Base-by-base conservation (phyloP, 768 basidiomycete genomes). In the Lactarius evosmus region DNA sequence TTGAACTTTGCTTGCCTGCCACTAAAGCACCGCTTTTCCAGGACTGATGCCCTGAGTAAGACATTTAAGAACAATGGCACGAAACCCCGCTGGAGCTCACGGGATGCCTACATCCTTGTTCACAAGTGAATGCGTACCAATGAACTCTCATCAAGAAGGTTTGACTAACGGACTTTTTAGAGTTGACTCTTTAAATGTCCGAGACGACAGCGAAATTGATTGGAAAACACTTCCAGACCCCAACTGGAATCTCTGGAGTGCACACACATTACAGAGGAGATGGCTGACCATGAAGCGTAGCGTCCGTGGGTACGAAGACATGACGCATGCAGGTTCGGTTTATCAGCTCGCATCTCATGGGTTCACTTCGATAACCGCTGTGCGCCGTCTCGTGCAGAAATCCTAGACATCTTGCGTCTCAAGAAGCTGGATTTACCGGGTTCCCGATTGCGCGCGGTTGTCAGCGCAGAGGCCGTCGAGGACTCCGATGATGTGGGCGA, bases 161-260 rank as follows among this genome's bases (percentile, higher is more conserved):
- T 22, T 30, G 56, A 54, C 25, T 67, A 49, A 60, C 49, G 51
- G 7, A 55, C 38, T 52, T 56, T 49, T 41, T 69, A 93, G 91
- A 73, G 78, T 94, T 56, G 88, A 87, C 70, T 85, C 88, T 0
- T 73, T 93, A 53, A 81, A 86, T 62, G 88, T 93, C 58, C 79
- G 81, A 50, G 86, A 93, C 69, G 91, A 94, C 69, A 87, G 84
- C 32, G 92, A 93, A 70, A 88, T 94, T 52, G 87, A 91, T 69
- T 94, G 91, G 92, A 91, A 90, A 70, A 80, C 80, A 19, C 77
- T 93, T 12, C 77, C 83, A 1, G 91, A 94, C 72, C 71, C 83
- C 17, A 79, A 86, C 62, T 93, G 91, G 91, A 91, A 93, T 69
- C 71, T 91, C 9, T 93, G 89, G 89, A 93, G 91, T 72, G 84